Conservation (phyloP, 352 stramenopile species). For the Plasmopara halstedii region DNA sequence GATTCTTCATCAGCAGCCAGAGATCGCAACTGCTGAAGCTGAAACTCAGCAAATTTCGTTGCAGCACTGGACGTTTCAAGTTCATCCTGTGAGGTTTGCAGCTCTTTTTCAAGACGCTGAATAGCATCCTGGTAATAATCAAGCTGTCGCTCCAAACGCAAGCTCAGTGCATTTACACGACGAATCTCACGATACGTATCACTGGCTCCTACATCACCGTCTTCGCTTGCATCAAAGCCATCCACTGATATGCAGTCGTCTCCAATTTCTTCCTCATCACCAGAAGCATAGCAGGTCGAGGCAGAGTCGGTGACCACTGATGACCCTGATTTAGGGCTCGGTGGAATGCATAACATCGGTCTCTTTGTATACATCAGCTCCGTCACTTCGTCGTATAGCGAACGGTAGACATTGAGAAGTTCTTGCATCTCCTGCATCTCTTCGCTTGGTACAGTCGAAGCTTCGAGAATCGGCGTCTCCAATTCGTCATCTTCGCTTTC, state of each 20-base stretch:
- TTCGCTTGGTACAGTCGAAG: conserved; percentile 22
- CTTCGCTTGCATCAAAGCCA: conserved; percentile 28
- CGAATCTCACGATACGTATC: conserved; percentile 49
- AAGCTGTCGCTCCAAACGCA: conserved; percentile 59
- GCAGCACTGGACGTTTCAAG: conserved; percentile 70
- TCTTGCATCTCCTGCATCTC: conserved; percentile 46
- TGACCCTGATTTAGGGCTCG: conserved; percentile 50
- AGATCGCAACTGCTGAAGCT: conserved; percentile 63
- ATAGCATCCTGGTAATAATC: conserved; percentile 68
- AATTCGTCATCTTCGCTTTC: conserved; percentile 17
- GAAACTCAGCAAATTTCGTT: conserved; percentile 77
- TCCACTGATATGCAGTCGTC: conserved; percentile 29
- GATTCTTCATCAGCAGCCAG: conserved; percentile 41
- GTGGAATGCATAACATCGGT: conserved; percentile 30
- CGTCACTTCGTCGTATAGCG: conserved; percentile 50
- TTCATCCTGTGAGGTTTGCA: conserved; percentile 58
- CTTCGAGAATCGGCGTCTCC: conserved; percentile 13
- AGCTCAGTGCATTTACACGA: conserved; percentile 44
- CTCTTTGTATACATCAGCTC: conserved; percentile 50
- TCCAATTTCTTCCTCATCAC: conserved; percentile 35
- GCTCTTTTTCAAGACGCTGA: conserved; percentile 56
- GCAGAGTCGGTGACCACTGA: conserved; percentile 57
- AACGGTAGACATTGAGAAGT: conserved; percentile 61
- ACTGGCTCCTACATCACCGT: conserved; percentile 19
- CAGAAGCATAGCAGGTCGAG: conserved; percentile 56